Conservation (phyloP, 345 rosid genomes). For the Eucalyptus sideroxylon region DNA sequence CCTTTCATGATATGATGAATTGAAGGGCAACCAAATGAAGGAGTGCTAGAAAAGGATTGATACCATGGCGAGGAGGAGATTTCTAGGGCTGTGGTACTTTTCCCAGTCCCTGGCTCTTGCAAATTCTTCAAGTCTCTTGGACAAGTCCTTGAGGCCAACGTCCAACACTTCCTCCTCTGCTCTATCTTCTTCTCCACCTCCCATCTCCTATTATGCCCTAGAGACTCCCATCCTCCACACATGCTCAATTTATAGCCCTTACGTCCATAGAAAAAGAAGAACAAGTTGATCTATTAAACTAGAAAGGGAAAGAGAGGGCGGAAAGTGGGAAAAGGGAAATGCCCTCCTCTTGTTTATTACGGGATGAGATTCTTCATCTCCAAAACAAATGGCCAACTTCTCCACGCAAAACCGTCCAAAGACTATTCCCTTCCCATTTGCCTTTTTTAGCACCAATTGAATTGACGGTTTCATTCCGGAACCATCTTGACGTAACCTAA, state of each 20-base stretch:
- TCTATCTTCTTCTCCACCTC: not conserved
- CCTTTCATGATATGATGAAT: not conserved
- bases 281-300: not conserved
- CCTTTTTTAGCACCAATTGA: not conserved
- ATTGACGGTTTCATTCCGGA: not conserved
- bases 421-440: not conserved
- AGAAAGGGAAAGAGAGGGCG: not conserved
- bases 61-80: conserved; percentile 87
- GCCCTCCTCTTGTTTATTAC: not conserved
- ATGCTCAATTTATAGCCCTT: not conserved
- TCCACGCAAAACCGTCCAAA: not conserved
- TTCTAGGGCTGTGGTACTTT: conserved; percentile 83
- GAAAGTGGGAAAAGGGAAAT: not conserved
- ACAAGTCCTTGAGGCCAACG: conserved; percentile 50
- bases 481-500: not conserved
- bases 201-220: not conserved
- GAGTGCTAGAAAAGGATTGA: not conserved
- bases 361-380: not conserved
- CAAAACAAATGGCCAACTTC: not conserved
- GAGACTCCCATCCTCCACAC: not conserved
- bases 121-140: conserved; percentile 59
- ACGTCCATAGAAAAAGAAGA: not conserved
- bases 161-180: conserved; percentile 16
- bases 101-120: conserved; percentile 88
- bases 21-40: not conserved